Percentiles rank a stretch among this genome's conserved stretches.
phyloP scores from a whole-genome alignment of 164 flowering plant genomes.

The Chimonanthus praecox region DNA sequence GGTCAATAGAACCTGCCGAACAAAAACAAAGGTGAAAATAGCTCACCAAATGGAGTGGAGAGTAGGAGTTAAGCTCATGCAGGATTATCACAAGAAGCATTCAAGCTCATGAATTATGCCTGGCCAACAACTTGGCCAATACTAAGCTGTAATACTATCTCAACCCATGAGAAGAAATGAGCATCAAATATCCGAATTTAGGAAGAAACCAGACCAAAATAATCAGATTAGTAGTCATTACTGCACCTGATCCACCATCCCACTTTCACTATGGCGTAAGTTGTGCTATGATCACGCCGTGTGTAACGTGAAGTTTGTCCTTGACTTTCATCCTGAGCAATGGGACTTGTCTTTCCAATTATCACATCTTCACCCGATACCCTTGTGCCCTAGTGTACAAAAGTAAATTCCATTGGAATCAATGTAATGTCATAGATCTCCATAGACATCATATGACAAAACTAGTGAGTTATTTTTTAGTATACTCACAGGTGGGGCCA shows the following conservation, averaged over 20 bases:
- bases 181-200: not conserved
- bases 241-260: constrained; percentile 88
- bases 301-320: constrained; percentile 82
- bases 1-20: constrained; percentile 70
- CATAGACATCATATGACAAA: not conserved
- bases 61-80: not conserved
- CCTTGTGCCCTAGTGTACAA: constrained; percentile 69
- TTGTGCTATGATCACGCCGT: constrained; percentile 89
- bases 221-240: not conserved
- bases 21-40: not conserved
- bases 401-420: not conserved
- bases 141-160: not conserved
- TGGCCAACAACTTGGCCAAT: not conserved
- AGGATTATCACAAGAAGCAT: not conserved
- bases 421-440: not conserved
- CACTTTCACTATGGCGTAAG: constrained; percentile 96
- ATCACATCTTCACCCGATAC: constrained; percentile 97
- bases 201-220: not conserved
- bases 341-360: constrained; percentile 93
- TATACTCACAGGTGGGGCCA: constrained; percentile 86
- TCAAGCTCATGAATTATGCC: not conserved
- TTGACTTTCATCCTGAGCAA: constrained; percentile 83
- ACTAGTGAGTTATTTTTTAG: not conserved
- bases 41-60: not conserved
- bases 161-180: not conserved